These are phyloP conservation scores for Daldinia caldariorum DNA, from an alignment of 495 filamentous ascomycete species.

Conservation along the genomic window DNA sequence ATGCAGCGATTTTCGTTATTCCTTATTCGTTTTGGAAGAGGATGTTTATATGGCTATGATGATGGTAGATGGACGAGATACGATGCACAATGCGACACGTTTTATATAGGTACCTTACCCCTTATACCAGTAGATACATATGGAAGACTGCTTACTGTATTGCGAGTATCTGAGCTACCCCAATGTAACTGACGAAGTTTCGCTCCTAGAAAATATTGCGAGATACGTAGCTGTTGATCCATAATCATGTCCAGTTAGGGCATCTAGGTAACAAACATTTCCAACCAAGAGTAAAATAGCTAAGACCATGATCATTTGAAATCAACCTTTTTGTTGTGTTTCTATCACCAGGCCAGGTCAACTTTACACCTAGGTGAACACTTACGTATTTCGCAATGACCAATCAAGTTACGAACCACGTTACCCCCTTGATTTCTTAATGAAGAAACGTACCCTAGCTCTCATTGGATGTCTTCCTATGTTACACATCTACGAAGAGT, in stretches of 20 bases:
- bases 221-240: not conserved
- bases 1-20: slow-evolving; percentile 14
- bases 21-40: not conserved
- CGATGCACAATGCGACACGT: not conserved
- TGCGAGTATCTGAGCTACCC: slow-evolving; percentile 10
- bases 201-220: not conserved
- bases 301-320: not conserved
- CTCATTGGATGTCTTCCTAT: not conserved
- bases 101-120: slow-evolving; percentile 15
- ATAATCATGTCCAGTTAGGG: too few relatives aligned
- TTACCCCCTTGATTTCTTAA: not conserved
- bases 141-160: slow-evolving; percentile 42
- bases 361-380: not conserved
- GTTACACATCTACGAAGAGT: not conserved
- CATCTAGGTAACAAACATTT: too few relatives aligned
- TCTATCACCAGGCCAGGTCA: too few relatives aligned
- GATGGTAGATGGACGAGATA: slow-evolving; percentile 11
- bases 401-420: not conserved
- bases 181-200: slow-evolving; percentile 7
- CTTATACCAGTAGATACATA: slow-evolving; percentile 11
- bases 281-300: not conserved
- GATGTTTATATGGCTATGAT: not conserved
- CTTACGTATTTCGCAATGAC: not conserved
- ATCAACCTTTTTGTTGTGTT: too few relatives aligned
- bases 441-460: not conserved